A percentile compares a stretch with the other conserved stretches of the same genome.
phyloP scores from a whole-genome alignment of 108 stramenopile species.

The Pelagomonas calceolata region DNA sequence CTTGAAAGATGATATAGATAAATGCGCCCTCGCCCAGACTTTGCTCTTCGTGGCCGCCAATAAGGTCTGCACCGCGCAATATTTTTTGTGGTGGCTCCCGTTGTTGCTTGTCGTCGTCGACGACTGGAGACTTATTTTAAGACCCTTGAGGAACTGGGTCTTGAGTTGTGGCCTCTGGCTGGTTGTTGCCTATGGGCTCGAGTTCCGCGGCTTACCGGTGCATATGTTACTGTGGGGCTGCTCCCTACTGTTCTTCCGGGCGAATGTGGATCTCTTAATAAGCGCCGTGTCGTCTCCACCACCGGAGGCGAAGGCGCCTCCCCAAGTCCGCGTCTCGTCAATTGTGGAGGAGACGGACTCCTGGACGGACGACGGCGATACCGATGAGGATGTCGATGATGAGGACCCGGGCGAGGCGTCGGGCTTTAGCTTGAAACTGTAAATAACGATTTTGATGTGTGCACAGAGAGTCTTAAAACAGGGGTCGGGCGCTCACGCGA shows the following conservation, averaged over 20 bases:
- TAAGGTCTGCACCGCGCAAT: slow-evolving; percentile 97
- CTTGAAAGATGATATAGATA: slow-evolving; percentile 24
- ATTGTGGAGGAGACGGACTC: too few species aligned
- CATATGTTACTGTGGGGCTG: background rate
- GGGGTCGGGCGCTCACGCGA: too few species aligned
- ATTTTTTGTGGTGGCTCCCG: slow-evolving; percentile 85
- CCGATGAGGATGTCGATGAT: too few species aligned
- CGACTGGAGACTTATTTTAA: too few species aligned
- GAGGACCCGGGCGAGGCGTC: too few species aligned
- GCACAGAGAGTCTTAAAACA: too few species aligned
- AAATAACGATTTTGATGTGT: too few species aligned
- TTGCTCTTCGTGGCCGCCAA: slow-evolving; percentile 92
- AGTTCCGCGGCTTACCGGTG: background rate
- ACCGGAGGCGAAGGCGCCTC: too few species aligned
- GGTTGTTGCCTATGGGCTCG: background rate
- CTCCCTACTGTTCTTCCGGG: background rate
- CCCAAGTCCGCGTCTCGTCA: too few species aligned
- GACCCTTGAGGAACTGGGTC: background rate
- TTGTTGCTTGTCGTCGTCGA: background rate
- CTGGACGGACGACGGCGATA: too few species aligned
- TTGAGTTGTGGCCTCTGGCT: background rate
- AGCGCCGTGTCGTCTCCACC: too few species aligned
- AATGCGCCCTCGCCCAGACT: slow-evolving; percentile 65
- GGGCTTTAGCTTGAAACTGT: too few species aligned
- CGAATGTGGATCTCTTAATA: background rate